Evolutionary conservation across 192 early-diverging fungal species (phyloP).

Genomic region (Backusella tarrabulga): DNA sequence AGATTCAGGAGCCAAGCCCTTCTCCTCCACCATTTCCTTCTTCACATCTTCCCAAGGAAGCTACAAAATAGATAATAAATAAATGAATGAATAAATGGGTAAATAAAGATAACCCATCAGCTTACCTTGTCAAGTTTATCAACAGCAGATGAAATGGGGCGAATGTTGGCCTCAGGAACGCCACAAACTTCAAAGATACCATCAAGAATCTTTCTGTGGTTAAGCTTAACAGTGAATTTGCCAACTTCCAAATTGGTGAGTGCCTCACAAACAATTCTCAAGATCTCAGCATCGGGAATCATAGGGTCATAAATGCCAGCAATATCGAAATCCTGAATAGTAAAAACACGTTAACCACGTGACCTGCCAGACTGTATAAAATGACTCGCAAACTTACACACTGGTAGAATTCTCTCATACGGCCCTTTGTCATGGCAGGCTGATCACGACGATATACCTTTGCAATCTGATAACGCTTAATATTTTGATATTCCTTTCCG

Average conservation of each 20-base stretch:
- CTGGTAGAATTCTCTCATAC: slow-evolving; percentile 99
- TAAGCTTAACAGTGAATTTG: slow-evolving; percentile 91
- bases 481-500: slow-evolving; percentile 72
- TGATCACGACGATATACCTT: slow-evolving; percentile 98
- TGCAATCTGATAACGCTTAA: slow-evolving; percentile 98
- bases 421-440: slow-evolving; percentile 96
- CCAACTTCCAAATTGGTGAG: slow-evolving; percentile 82
- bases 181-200: slow-evolving; percentile 97
- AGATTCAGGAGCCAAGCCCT: slow-evolving; percentile 73
- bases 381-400: slow-evolving; percentile 60
- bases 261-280: slow-evolving; percentile 81
- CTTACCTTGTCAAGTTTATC: slow-evolving; percentile 84
- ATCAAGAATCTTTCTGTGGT: slow-evolving; percentile 96
- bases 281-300: slow-evolving; percentile 94
- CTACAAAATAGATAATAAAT: slow-evolving; percentile 12
- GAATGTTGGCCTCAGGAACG: slow-evolving; percentile 84
- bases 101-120: too few relatives aligned
- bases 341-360: background rate
- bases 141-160: slow-evolving; percentile 94
- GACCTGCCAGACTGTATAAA: background rate
- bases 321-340: slow-evolving; percentile 90
- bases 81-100: background rate
- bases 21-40: slow-evolving; percentile 92
- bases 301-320: slow-evolving; percentile 93
- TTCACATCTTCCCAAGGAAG: slow-evolving; percentile 91